Percentiles rank a stretch among this genome's conserved stretches.
Conservation (phyloP, 257 asterid species). For the Striga asiatica region DNA sequence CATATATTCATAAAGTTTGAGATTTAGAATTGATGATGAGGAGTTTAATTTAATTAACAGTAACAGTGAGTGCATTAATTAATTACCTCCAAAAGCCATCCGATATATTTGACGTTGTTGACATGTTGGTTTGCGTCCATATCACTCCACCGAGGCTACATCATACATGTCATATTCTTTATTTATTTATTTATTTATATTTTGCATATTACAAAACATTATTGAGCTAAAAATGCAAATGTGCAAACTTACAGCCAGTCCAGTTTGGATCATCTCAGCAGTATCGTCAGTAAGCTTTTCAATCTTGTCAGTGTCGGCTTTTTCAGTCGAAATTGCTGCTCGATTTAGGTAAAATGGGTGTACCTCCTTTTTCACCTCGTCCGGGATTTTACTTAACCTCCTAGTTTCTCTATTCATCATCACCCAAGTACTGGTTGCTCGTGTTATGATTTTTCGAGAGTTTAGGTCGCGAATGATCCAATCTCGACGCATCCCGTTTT, state of each 20-base stretch:
- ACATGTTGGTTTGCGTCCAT: constrained; percentile 94
- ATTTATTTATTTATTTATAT: no score
- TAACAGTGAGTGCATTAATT: no score
- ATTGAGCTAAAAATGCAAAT: no score
- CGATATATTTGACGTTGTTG: constrained; percentile 79
- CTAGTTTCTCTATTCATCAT: constrained; percentile 83
- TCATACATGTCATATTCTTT: no score
- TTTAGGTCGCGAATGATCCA: constrained; percentile 68
- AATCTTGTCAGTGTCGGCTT: constrained; percentile 39
- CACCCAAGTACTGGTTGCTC: constrained; percentile 89
- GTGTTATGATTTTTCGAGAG: constrained; percentile 48
- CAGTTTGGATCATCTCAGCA: constrained; percentile 40
- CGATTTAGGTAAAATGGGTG: constrained; percentile 56
- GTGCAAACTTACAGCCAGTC: constrained; percentile 52
- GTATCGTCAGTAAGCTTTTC: constrained; percentile 58
- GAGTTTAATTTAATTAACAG: neutral
- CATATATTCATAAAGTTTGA: neutral
- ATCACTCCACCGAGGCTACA: constrained; percentile 94
- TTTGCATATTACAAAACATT: no score
- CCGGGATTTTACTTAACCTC: constrained; percentile 69
- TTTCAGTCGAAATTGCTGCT: constrained; percentile 33
- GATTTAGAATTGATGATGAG: neutral
- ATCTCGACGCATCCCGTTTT: constrained; percentile 82
- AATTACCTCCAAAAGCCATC: constrained; percentile 86
- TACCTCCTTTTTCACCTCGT: constrained; percentile 59